Percentiles rank a stretch among this genome's conserved stretches.
Evolutionary conservation across 306 rosid species (phyloP).

Genomic region (Lathyrus aphaca): DNA sequence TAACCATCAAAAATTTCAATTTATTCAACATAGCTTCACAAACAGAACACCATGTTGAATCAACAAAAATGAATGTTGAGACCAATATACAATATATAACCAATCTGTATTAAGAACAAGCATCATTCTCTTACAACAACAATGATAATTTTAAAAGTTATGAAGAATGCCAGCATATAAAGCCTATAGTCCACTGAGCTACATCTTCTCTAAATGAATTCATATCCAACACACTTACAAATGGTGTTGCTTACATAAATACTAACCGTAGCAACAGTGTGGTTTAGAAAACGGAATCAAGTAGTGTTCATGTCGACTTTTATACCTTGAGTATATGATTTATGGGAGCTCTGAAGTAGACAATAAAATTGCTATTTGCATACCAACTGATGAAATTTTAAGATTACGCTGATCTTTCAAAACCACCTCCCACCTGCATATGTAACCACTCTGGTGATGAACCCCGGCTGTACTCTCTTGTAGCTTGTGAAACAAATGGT

Average conservation of each 20-base stretch:
- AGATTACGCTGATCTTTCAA: slow-evolving; percentile 68
- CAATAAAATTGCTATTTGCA: slow-evolving; percentile 45
- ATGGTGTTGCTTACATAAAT: slow-evolving; percentile 48
- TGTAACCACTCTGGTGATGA: slow-evolving; percentile 92
- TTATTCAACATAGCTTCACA: slow-evolving; percentile 51
- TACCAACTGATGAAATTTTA: slow-evolving; percentile 45
- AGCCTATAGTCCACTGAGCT: slow-evolving; percentile 46
- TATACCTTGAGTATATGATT: slow-evolving; percentile 53
- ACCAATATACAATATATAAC: slow-evolving; percentile 47
- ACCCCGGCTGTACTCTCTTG: slow-evolving; percentile 74
- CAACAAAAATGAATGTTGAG: slow-evolving; percentile 36
- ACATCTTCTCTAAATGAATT: slow-evolving; percentile 51
- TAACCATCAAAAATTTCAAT: neutral
- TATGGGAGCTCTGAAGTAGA: slow-evolving; percentile 49
- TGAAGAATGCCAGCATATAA: slow-evolving; percentile 8
- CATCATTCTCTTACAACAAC: slow-evolving; percentile 57
- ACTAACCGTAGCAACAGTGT: slow-evolving; percentile 43
- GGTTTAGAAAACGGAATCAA: slow-evolving; percentile 43
- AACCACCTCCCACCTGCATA: slow-evolving; percentile 92
- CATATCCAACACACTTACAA: slow-evolving; percentile 55
- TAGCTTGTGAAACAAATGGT: slow-evolving; percentile 68
- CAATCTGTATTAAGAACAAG: slow-evolving; percentile 52
- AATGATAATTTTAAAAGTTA: slow-evolving; percentile 43
- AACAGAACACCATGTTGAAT: slow-evolving; percentile 44
- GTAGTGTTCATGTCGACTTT: slow-evolving; percentile 47